Percentiles rank a stretch among this genome's conserved stretches.
Conservation (phyloP, 441 rosid genomes). For the Sinapis alba region DNA sequence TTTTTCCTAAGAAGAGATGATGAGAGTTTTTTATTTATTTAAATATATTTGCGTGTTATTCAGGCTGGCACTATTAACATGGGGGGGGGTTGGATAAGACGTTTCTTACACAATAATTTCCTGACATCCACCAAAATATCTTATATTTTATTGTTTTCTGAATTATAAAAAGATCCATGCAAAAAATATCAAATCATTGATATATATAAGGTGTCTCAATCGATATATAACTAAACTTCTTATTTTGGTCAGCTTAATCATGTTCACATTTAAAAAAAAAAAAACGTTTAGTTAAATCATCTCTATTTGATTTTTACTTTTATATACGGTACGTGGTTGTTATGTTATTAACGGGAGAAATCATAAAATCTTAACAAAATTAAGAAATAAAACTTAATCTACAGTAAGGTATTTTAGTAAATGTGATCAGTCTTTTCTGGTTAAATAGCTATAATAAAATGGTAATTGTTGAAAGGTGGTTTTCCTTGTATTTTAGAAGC, state of each 20-base stretch:
- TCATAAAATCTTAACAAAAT: background rate
- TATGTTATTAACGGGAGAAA: background rate
- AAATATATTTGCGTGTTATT: background rate
- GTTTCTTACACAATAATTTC: conserved; percentile 30
- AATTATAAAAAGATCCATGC: background rate
- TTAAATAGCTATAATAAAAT: too few species aligned
- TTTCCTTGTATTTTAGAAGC: too few species aligned
- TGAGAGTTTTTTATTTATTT: background rate
- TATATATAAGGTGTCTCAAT: background rate
- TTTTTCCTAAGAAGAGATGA: background rate
- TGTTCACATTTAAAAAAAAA: too few species aligned
- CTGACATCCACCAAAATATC: conserved; percentile 34
- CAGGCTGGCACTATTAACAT: conserved; percentile 36
- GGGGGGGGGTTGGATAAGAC: conserved; percentile 36
- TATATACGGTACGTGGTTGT: background rate
- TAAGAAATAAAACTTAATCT: too few species aligned
- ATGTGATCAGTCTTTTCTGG: too few species aligned
- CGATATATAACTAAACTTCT: background rate
- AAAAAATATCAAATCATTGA: background rate
- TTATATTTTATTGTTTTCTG: background rate
- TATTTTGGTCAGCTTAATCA: background rate
- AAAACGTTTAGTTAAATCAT: too few species aligned
- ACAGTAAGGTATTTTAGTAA: too few species aligned
- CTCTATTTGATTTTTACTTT: background rate
- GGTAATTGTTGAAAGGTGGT: too few species aligned